Evolutionary conservation across 768 basidiomycete species (phyloP).

Genomic region (Chalciporus piperatus): DNA sequence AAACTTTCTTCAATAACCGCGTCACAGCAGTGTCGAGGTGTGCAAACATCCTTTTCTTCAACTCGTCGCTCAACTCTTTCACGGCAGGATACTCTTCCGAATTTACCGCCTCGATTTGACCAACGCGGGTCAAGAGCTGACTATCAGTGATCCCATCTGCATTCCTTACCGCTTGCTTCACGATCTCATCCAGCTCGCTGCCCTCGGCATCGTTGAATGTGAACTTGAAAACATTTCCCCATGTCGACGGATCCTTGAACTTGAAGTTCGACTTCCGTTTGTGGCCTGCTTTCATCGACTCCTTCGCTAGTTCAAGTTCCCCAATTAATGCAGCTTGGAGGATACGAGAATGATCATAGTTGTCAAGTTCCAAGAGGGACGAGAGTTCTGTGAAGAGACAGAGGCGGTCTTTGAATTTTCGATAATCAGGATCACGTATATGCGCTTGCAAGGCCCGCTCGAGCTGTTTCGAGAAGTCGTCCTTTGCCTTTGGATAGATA

Average conservation of each 20-base stretch:
- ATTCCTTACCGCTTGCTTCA: constrained; percentile 4
- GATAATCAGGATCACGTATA: constrained; percentile 13
- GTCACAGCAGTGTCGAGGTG: neutral
- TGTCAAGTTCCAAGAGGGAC: neutral
- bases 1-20: constrained; percentile 9
- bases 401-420: constrained; percentile 14
- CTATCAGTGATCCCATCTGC: constrained; percentile 4
- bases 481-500: constrained; percentile 14
- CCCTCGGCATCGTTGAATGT: neutral
- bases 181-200: neutral
- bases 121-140: constrained; percentile 13
- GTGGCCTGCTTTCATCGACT: neutral
- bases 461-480: neutral
- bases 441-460: neutral
- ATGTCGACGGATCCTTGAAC: neutral
- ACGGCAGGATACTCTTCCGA: neutral
- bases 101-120: neutral
- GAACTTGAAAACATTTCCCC: neutral
- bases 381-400: constrained; percentile 5
- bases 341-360: neutral
- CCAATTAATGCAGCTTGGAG: constrained; percentile 3
- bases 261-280: neutral
- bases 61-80: neutral
- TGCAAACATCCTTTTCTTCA: neutral
- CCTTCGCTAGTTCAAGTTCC: neutral